Conservation (phyloP, 2,329 filamentous ascomycete genomes). For the Chaetomiaceae sp. region DNA sequence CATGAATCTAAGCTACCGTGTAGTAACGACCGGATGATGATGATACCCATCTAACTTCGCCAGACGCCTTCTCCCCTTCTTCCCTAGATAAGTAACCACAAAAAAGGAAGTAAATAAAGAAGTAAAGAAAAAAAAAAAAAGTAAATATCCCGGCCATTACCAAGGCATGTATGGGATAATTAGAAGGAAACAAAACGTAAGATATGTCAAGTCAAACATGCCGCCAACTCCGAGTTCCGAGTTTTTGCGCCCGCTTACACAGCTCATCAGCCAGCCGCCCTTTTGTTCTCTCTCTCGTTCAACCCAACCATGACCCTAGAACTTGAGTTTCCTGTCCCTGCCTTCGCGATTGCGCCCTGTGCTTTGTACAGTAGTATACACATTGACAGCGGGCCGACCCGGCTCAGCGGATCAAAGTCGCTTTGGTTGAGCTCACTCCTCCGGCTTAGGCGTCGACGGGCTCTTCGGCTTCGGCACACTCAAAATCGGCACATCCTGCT, state of each 20-base stretch:
- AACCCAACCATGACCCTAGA: too few relatives aligned
- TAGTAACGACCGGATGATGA: neutral
- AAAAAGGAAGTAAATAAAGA: too few relatives aligned
- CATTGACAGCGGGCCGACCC: neutral
- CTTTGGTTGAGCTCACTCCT: neutral
- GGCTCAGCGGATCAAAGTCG: neutral
- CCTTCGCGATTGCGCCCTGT: neutral
- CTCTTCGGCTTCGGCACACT: slow-evolving; percentile 25
- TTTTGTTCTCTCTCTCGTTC: too few relatives aligned
- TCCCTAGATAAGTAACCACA: neutral
- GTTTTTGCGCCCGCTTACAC: neutral
- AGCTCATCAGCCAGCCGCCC: too few relatives aligned
- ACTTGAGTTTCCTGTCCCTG: neutral
- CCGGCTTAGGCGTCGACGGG: slow-evolving; percentile 4
- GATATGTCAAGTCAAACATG: neutral
- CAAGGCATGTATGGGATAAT: neutral
- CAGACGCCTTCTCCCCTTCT: neutral
- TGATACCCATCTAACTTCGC: neutral
- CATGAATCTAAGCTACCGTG: neutral
- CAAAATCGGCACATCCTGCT: slow-evolving; percentile 24
- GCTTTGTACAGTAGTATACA: slow-evolving; percentile 14
- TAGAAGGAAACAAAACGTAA: neutral
- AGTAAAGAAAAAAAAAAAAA: neutral
- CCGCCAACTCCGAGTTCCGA: slow-evolving; percentile 6
- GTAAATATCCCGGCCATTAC: neutral